A percentile compares a stretch with the other conserved stretches of the same genome.
phyloP scores from a whole-genome alignment of 1,284 basidiomycete species.

The Tremellales sp. region DNA sequence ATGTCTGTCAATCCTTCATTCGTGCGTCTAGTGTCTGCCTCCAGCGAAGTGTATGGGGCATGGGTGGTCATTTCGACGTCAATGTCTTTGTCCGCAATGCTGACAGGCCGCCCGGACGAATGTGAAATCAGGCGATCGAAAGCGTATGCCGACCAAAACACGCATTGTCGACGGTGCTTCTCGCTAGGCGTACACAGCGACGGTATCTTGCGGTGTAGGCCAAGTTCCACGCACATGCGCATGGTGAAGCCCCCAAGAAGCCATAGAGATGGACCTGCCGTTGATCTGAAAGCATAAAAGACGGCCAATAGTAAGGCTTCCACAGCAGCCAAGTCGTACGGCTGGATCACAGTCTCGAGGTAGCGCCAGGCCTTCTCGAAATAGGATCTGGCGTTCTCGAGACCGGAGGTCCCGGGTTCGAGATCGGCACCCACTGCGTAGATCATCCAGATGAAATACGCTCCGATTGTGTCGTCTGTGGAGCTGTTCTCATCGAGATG shows the following conservation, averaged over 20 bases:
- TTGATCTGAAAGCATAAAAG: slow-evolving; percentile 18
- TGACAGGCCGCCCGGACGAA: slow-evolving; percentile 11
- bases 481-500: too few species aligned
- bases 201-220: slow-evolving; percentile 4
- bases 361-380: slow-evolving; percentile 13
- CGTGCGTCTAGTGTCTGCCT: slow-evolving; percentile 1
- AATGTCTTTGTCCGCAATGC: slow-evolving; percentile 10
- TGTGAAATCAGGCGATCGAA: slow-evolving; percentile 16
- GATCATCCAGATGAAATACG: slow-evolving; percentile 16
- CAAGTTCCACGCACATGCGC: slow-evolving; percentile 13
- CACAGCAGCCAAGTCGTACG: slow-evolving; percentile 12
- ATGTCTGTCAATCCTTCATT: slow-evolving; percentile 8
- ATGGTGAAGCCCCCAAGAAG: slow-evolving; percentile 12
- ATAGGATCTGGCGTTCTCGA: slow-evolving; percentile 12
- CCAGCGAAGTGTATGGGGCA: slow-evolving; percentile 4
- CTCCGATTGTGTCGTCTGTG: slow-evolving; percentile 8
- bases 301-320: slow-evolving; percentile 11
- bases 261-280: slow-evolving; percentile 15
- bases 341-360: slow-evolving; percentile 7
- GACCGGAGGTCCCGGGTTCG: background rate
- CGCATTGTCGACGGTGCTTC: slow-evolving; percentile 7
- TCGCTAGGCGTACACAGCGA: background rate
- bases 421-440: slow-evolving; percentile 15
- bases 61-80: slow-evolving; percentile 11
- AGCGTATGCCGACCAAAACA: slow-evolving; percentile 17